These are phyloP conservation scores for Aspergillaceae sp. DNA, from an alignment of 2,329 filamentous ascomycete species.

Conservation along the genomic window DNA sequence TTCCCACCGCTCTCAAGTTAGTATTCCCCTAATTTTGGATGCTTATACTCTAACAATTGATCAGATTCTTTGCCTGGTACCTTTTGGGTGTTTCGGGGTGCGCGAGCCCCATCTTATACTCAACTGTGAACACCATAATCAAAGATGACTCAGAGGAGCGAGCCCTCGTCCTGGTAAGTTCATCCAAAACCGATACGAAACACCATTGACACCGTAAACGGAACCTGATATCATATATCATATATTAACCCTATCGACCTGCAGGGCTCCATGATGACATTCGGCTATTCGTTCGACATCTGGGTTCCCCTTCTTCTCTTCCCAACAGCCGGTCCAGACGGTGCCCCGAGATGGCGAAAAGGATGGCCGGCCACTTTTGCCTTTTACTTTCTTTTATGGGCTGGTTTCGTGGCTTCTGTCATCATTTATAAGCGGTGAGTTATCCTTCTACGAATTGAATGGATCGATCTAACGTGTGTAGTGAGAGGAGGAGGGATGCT, in stretches of 20 bases:
- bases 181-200: no score
- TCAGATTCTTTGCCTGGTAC: constrained; percentile 37
- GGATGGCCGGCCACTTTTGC: constrained; percentile 42
- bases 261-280: constrained; percentile 40
- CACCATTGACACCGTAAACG: no score
- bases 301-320: constrained; percentile 39
- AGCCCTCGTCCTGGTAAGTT: constrained; percentile 25
- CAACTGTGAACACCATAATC: constrained; percentile 37
- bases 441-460: no score
- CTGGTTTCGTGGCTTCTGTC: constrained; percentile 15
- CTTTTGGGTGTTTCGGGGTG: constrained; percentile 34
- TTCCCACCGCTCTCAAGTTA: constrained; percentile 42
- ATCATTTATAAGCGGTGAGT: constrained; percentile 7
- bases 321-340: constrained; percentile 34
- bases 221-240: no score
- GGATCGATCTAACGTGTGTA: neutral
- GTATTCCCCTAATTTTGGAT: constrained; percentile 1
- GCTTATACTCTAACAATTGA: neutral
- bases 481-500: constrained; percentile 5
- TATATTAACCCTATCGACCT: neutral
- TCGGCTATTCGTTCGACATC: constrained; percentile 40
- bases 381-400: constrained; percentile 41
- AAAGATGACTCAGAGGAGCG: constrained; percentile 34
- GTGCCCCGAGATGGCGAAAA: constrained; percentile 41
- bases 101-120: constrained; percentile 36